Base-by-base conservation (phyloP, 2,329 filamentous ascomycete species). In the Cordyceps pruinosa region DNA sequence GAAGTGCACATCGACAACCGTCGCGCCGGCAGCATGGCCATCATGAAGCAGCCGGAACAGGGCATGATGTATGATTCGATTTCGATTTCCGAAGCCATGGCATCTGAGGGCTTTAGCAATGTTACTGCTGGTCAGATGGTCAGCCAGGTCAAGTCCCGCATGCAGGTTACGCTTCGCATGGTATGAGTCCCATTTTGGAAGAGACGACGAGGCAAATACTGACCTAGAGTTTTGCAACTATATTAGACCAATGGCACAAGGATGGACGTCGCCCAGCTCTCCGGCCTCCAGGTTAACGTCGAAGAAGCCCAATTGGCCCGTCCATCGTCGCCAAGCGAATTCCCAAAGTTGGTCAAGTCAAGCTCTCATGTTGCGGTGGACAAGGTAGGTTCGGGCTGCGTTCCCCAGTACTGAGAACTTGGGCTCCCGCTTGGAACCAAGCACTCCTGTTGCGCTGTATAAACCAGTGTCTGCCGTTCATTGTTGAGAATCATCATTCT, bases 1-100 rank as follows among this genome's bases (percentile, higher is more conserved):
- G 53, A 56, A n/a, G 34, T 56, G 13, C 49, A 34, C 10, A 19
- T 56, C 10, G 53, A 17, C 26, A 42, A 42, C 19, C 34, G 34
- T 44, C 44, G 44, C 45, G 53, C 35, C 19, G 53, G 53, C 1
- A 26, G 34, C 34, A 56, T 48, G 45, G 44, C 45, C 23, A 42
- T 56, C 8, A 56, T 56, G 53, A 23, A 48, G 19, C 48, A 48
- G 53, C 53, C 53, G 1, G 53, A 48, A 23, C 32, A 32, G 42
- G 53, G 53, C 45, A 17, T 39, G 19, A 9, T 56, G 2, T 37
- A 56, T 7, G 45, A 49, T 23, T 56, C 53, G 1, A 34, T 56
- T n/a, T 49, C 53, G 12, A 25, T 56, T n/a, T 15, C 34, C n/a
- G 35, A 32, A 12, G 45, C 34, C 19, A 49, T 56, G 2, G 9